These are phyloP conservation scores for Ascodesmis nigricans DNA, from an alignment of 495 filamentous ascomycete genomes.

Conservation along the genomic window DNA sequence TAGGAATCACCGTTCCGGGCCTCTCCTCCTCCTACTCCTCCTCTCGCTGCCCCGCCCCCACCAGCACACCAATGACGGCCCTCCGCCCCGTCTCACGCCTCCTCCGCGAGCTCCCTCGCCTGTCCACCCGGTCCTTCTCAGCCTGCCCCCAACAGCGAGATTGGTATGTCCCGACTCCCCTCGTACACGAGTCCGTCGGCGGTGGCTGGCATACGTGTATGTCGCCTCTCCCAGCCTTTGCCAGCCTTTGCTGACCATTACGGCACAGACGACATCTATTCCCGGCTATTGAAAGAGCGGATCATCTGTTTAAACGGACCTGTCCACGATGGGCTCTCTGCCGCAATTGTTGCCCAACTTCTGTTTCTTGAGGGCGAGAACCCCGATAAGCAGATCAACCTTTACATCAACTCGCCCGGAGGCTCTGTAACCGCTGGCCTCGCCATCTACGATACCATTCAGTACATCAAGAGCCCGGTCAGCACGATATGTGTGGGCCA, in stretches of 20 bases:
- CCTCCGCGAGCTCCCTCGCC: too few relatives aligned
- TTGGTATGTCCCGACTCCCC: slow-evolving; percentile 19
- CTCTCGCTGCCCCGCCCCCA: too few relatives aligned
- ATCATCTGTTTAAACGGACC: slow-evolving; percentile 87
- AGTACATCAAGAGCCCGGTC: slow-evolving; percentile 79
- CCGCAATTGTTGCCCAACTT: slow-evolving; percentile 81
- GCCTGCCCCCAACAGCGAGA: slow-evolving; percentile 4
- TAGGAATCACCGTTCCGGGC: too few relatives aligned
- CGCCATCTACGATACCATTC: slow-evolving; percentile 98
- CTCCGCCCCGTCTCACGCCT: too few relatives aligned
- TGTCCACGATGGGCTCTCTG: slow-evolving; percentile 72
- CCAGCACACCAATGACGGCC: too few relatives aligned
- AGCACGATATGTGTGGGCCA: slow-evolving; percentile 88
- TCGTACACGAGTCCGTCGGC: slow-evolving; percentile 20
- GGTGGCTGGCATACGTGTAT: slow-evolving; percentile 22
- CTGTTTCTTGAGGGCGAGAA: slow-evolving; percentile 96
- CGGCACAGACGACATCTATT: slow-evolving; percentile 19
- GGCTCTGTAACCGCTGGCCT: slow-evolving; percentile 87
- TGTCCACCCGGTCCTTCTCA: slow-evolving; percentile 8
- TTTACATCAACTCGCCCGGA: slow-evolving; percentile 95
- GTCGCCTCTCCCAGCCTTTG: not conserved
- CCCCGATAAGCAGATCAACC: slow-evolving; percentile 76
- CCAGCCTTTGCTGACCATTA: not conserved
- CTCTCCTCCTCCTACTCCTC: too few relatives aligned
- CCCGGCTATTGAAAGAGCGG: slow-evolving; percentile 39